A percentile compares a stretch with the other conserved stretches of the same genome.
phyloP scores from a whole-genome alignment of 1,284 basidiomycete species.

The Vanrija humicola region DNA sequence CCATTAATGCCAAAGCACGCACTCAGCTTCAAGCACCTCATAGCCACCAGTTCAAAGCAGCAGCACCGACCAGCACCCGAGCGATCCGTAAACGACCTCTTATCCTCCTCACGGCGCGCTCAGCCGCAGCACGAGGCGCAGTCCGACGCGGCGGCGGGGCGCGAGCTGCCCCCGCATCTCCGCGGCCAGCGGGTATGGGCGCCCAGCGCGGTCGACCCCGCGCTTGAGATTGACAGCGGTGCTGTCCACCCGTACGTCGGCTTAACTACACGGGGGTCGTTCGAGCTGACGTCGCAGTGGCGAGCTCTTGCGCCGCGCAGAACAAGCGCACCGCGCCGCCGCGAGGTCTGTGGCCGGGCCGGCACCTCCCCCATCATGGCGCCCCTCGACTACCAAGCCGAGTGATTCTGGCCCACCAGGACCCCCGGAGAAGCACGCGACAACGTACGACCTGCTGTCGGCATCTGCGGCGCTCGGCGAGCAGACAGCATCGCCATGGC shows the following conservation, averaged over 20 bases:
- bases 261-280: too few species aligned
- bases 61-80: slow-evolving; percentile 6
- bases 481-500: neutral
- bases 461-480: slow-evolving; percentile 1
- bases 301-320: slow-evolving; percentile 31
- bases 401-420: neutral
- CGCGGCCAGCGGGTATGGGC: slow-evolving; percentile 13
- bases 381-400: neutral
- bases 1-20: slow-evolving; percentile 40
- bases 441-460: neutral
- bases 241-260: slow-evolving; percentile 33
- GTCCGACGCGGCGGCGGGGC: neutral
- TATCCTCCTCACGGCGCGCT: slow-evolving; percentile 18
- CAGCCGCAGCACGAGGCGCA: neutral
- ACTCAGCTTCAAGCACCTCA: slow-evolving; percentile 40
- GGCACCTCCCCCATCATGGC: slow-evolving; percentile 40
- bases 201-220: slow-evolving; percentile 1
- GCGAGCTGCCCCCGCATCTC: slow-evolving; percentile 18
- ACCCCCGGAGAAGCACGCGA: neutral
- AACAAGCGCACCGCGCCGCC: slow-evolving; percentile 25
- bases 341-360: slow-evolving; percentile 36
- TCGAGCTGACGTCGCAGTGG: slow-evolving; percentile 20
- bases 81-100: slow-evolving; percentile 29
- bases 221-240: slow-evolving; percentile 2
- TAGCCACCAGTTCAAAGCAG: slow-evolving; percentile 14